phyloP scores from a whole-genome alignment of 371 early-diverging fungal species.

The Fennellomyces sp. region DNA sequence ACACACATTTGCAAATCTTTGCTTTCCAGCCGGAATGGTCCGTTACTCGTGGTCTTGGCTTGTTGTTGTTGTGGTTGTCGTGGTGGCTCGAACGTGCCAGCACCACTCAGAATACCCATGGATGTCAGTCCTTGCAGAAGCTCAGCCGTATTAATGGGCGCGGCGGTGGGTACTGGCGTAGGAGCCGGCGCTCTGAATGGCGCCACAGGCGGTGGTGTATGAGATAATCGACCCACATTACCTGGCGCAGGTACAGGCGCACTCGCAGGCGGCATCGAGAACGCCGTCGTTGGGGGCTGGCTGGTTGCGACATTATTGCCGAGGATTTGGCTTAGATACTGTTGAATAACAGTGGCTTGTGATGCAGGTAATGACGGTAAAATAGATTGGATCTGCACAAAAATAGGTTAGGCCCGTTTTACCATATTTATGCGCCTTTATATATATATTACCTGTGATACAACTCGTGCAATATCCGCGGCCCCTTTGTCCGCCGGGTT shows the following conservation, averaged over 20 bases:
- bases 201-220: conserved; percentile 1
- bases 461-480: conserved; percentile 32
- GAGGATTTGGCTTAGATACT: conserved; percentile 36
- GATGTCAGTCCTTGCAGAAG: conserved; percentile 43
- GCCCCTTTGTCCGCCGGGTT: not conserved
- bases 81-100: not conserved
- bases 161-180: conserved; percentile 11
- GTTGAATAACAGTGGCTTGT: conserved; percentile 40
- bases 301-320: conserved; percentile 1
- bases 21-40: conserved; percentile 34
- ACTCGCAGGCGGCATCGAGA: conserved; percentile 23
- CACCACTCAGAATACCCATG: conserved; percentile 31
- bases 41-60: not conserved
- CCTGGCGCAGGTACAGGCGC: conserved; percentile 7
- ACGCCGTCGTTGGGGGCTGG: conserved; percentile 9
- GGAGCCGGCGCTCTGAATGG: conserved; percentile 4
- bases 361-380: conserved; percentile 42
- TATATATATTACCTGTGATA: conserved; percentile 28
- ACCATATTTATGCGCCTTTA: no score
- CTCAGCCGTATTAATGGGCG: conserved; percentile 29
- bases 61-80: conserved; percentile 1
- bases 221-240: conserved; percentile 3
- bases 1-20: conserved; percentile 50
- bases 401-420: not conserved
- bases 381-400: conserved; percentile 40